A percentile compares a stretch with the other conserved stretches of the same genome.
phyloP scores from a whole-genome alignment of 495 filamentous ascomycete species.

The Trichoderma asperelloides region DNA sequence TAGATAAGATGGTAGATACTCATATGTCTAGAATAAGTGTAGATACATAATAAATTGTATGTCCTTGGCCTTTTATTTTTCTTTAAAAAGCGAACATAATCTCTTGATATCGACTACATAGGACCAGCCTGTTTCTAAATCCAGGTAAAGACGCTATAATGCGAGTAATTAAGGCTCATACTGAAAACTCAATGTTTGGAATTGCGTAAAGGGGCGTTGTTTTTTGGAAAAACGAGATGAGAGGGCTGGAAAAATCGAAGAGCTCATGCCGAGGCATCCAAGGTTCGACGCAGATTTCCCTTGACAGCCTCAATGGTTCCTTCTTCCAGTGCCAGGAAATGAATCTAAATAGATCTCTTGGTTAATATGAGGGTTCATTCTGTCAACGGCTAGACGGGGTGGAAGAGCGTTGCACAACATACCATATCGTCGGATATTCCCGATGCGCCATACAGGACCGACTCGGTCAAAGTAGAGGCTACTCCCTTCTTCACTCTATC shows the following conservation, averaged over 20 bases:
- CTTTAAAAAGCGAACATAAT: no score
- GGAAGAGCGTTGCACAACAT: conserved; percentile 17
- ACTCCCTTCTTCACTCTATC: conserved; percentile 70
- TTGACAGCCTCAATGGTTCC: conserved; percentile 49
- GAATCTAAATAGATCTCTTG: conserved; percentile 41
- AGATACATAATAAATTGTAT: no score
- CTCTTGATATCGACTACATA: not conserved
- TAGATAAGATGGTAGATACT: no score
- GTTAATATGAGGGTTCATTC: not conserved
- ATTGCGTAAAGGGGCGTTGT: not conserved
- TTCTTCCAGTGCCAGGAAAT: conserved; percentile 57
- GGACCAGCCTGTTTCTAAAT: not conserved
- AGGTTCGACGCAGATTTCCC: conserved; percentile 48
- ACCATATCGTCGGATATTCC: conserved; percentile 62
- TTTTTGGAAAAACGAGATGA: not conserved
- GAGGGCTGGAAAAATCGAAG: not conserved
- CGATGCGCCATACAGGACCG: conserved; percentile 60
- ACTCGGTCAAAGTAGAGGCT: conserved; percentile 64
- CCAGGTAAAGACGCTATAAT: not conserved
- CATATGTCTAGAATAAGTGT: no score
- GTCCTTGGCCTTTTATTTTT: no score
- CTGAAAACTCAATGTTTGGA: no score
- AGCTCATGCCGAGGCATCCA: conserved; percentile 25
- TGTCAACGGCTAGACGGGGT: not conserved
- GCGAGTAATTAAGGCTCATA: not conserved